Percentiles rank a stretch among this genome's conserved stretches.
Conservation (phyloP, 2,329 filamentous ascomycete species). For the Pyrenochaeta sp. region DNA sequence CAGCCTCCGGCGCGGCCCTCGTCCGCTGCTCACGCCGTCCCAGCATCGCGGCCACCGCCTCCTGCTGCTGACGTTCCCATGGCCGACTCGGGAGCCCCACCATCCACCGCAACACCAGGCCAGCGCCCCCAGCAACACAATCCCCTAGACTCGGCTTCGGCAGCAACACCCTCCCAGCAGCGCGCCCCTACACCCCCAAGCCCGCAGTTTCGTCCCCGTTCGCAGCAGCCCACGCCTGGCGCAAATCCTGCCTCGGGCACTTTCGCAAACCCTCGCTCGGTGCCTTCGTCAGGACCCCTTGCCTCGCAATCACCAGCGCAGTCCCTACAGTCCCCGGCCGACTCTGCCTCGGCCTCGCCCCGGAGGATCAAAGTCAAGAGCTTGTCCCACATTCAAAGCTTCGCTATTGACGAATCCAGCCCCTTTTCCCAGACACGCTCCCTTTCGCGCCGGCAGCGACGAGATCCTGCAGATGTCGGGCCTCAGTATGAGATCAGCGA, state of each 20-base stretch:
- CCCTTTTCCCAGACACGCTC: conserved; percentile 59
- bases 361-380: conserved; percentile 81
- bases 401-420: conserved; percentile 79
- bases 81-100: conserved; percentile 46
- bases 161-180: conserved; percentile 22
- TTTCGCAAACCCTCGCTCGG: conserved; percentile 27
- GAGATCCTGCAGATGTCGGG: conserved; percentile 58
- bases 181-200: conserved; percentile 39
- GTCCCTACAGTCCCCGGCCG: conserved; percentile 37
- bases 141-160: conserved; percentile 25
- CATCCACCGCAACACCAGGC: conserved; percentile 37
- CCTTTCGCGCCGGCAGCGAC: conserved; percentile 50
- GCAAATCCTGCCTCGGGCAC: conserved; percentile 19
- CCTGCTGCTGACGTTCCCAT: conserved; percentile 47
- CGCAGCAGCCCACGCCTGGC: conserved; percentile 41
- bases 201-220: conserved; percentile 44
- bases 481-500: conserved; percentile 91
- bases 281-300: conserved; percentile 33
- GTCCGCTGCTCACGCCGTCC: conserved; percentile 33
- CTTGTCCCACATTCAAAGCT: conserved; percentile 87
- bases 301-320: conserved; percentile 26
- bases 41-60: conserved; percentile 32
- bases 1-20: conserved; percentile 44
- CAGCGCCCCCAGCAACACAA: conserved; percentile 35
- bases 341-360: conserved; percentile 54